Base-by-base conservation (phyloP, 257 asterid species). In the Eustoma russellianum region DNA sequence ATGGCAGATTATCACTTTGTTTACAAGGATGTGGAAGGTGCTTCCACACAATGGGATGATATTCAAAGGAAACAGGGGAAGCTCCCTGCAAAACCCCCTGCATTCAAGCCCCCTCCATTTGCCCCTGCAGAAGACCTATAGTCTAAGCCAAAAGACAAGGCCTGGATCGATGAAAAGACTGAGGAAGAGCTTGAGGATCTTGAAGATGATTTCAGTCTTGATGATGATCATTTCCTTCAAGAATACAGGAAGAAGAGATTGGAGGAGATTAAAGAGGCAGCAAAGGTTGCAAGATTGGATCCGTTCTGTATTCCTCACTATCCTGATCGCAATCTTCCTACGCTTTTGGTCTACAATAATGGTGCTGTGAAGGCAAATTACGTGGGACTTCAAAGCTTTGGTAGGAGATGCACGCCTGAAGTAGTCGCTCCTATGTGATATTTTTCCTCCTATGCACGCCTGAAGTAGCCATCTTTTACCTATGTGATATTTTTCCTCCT, bases 41-140 rank as follows among this genome's bases (percentile, higher is more conserved):
- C 94, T 46, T 75, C 98, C 11, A 91, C 95, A 10, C 93, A 91
- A 49, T 91, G 97, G 98, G 98, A 91, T 52, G 98, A 91, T 56
- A 81, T 91, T 43, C 98, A 91, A 71, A 71, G 83, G 56, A 91
- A 91, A 64, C 67, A 84, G 14, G 97, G 98, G 2, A 91, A 91
- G 61, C 83, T 91, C 0, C 98, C 95, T 14, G 68, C 77, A 0
- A 88, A 85, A 62, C 68, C 80, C 0, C 79, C 94, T 7, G 60
- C 79, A 16, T 91, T 91, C 80, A 87, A 87, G 73, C 97, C 95
- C 2, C 70, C 84, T 34, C 58, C 93, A 34, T 87, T 82, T 56
- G 13, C 77, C 33, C 93, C 94, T 0, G 76, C 81, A 5, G 95
- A 79, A 11, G 94, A 84, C 65, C 66, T 74, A 45, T 77, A 70